Evolutionary conservation across 805 yeast genomes (phyloP), one percentile per base, ranked within the genome.

Genomic region (Cyberlindnera mycetangii): DNA sequence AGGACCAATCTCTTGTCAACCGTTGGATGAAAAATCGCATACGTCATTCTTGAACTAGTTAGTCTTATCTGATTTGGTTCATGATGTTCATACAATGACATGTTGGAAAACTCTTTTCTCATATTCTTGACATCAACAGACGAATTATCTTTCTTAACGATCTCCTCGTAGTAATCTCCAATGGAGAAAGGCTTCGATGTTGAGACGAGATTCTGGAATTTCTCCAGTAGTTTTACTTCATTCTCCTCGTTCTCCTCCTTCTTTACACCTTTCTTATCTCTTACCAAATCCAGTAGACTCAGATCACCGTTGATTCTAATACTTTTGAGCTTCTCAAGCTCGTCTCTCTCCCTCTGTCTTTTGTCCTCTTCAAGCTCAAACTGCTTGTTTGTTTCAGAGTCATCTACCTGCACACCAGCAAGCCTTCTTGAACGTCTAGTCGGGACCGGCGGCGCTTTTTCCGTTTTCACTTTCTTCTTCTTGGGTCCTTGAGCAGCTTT

Each of bases 1-100:
- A 87, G 60, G 2, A 89, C 71, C 5, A 92, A 56, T 51, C 84
- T 73, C 48, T 80, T 79, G 1, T 72, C 74, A 0, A 59, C 61
- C 0, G 85, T 65, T 0, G 97, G 97, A 63, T 92, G 98, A 60
- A 88, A 84, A 32, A 72, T 69, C 32, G 89, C 73, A 2, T 86
- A 70, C 0, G 90, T 80, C 61, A 92, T 81, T 47, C 99, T 71
- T 41, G 83, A 85, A 55, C 62, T 55, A 0, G 86, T 77, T 4
- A 92, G 65, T 55, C 82, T 84, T 49, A 89, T 75, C 40, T 84
- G 85, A 50, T 80, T 76, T 0, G 93, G 89, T 46, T 78, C 80
- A 56, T 76, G 80, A 15, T 70, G 70, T 10, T 74, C 78, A 54
- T 77, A 79, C 12, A 87, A 56, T 25, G 68, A 55, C 51, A 85